Conservation (phyloP, 345 rosid species). For the Hevea brasiliensis region DNA sequence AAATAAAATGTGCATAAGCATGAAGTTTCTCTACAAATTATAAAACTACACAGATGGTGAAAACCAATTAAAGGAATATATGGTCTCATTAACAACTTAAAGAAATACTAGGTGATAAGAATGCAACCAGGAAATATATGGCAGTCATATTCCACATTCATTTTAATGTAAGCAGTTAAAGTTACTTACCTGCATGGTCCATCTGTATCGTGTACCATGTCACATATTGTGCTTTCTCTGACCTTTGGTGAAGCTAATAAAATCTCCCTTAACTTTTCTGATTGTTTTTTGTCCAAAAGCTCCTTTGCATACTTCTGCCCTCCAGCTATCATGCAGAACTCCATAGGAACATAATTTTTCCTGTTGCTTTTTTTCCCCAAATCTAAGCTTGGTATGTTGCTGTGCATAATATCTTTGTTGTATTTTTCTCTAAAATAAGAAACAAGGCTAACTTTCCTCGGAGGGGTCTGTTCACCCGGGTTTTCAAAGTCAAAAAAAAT, state of each 20-base stretch:
- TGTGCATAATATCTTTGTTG: conserved; percentile 34
- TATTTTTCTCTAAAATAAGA: conserved; percentile 64
- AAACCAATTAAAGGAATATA: no score
- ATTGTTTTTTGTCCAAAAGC: conserved; percentile 37
- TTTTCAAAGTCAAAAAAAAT: conserved; percentile 40
- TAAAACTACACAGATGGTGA: no score
- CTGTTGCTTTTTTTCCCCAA: conserved; percentile 52
- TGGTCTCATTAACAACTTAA: no score
- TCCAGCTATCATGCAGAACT: conserved; percentile 59
- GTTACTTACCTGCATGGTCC: conserved; percentile 75
- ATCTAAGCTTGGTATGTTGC: conserved; percentile 67
- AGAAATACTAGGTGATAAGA: no score
- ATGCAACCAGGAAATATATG: no score
- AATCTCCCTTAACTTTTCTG: conserved; percentile 35
- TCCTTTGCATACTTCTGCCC: conserved; percentile 81
- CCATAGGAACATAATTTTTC: conserved; percentile 70
- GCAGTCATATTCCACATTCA: no score
- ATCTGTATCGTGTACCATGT: conserved; percentile 39
- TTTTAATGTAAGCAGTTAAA: not conserved
- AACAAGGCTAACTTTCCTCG: conserved; percentile 32
- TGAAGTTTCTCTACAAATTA: no score
- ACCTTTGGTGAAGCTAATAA: conserved; percentile 49
- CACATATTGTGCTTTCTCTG: conserved; percentile 42
- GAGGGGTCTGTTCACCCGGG: conserved; percentile 35
- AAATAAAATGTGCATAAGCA: no score